Conservation (phyloP, 2,329 filamentous ascomycete genomes). For the Teratosphaeriaceae sp. region DNA sequence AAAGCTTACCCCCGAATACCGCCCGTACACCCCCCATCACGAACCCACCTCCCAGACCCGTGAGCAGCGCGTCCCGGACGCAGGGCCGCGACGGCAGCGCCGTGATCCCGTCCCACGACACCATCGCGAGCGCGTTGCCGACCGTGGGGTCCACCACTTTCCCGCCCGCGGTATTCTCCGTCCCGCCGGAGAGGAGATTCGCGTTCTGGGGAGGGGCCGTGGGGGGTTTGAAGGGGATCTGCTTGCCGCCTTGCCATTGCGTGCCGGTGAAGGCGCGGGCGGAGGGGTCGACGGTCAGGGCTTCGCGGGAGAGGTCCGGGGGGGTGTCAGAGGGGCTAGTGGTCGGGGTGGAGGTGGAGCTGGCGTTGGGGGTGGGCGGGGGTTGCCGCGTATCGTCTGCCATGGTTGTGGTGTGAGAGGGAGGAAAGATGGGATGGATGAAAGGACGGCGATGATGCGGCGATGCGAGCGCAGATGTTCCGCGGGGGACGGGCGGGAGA, state of each 20-base stretch:
- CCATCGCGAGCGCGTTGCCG: slow-evolving; percentile 55
- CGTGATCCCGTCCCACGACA: slow-evolving; percentile 62
- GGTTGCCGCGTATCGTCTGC: slow-evolving; percentile 39
- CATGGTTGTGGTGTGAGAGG: slow-evolving; percentile 26
- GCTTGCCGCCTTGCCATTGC: slow-evolving; percentile 28
- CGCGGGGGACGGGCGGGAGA: neutral
- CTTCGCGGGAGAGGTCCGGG: slow-evolving; percentile 23
- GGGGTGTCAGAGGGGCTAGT: no score
- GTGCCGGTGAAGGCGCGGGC: slow-evolving; percentile 28
- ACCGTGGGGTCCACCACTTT: slow-evolving; percentile 48
- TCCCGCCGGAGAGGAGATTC: slow-evolving; percentile 51
- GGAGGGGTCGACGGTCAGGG: slow-evolving; percentile 24
- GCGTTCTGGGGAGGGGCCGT: slow-evolving; percentile 37
- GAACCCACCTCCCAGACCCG: slow-evolving; percentile 75
- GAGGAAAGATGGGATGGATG: neutral
- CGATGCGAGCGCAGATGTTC: no score
- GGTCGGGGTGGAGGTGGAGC: no score
- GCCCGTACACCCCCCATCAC: slow-evolving; percentile 67
- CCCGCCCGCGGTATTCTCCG: slow-evolving; percentile 56
- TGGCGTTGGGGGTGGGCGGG: slow-evolving; percentile 30
- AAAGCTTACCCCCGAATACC: slow-evolving; percentile 62
- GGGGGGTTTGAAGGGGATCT: slow-evolving; percentile 14
- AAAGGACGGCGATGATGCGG: slow-evolving; percentile 1
- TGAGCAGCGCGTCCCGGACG: slow-evolving; percentile 72
- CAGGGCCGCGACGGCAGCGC: slow-evolving; percentile 75